A percentile compares a stretch with the other conserved stretches of the same genome.
phyloP scores from a whole-genome alignment of 768 basidiomycete species.

The Crassisporium funariophilum region DNA sequence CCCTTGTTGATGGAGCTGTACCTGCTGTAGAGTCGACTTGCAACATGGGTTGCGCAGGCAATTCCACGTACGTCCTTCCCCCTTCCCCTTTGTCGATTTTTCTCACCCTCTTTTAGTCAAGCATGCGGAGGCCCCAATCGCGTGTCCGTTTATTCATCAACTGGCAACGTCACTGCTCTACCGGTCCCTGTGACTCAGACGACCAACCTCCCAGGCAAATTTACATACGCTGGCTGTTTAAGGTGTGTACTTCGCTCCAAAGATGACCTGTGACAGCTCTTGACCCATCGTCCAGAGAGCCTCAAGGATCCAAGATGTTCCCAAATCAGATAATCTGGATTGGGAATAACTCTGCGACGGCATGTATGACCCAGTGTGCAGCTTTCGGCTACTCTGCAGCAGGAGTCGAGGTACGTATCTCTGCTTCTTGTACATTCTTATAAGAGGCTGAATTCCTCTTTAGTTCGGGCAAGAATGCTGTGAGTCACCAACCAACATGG shows the following conservation, averaged over 20 bases:
- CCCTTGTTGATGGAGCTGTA: conserved; percentile 62
- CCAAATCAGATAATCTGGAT: conserved; percentile 61
- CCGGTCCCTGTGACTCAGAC: conserved; percentile 61
- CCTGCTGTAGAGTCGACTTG: conserved; percentile 53
- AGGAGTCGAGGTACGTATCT: conserved; percentile 52
- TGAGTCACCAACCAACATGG: conserved; percentile 27
- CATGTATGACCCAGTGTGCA: conserved; percentile 70
- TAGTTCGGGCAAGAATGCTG: conserved; percentile 75
- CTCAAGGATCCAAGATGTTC: conserved; percentile 47
- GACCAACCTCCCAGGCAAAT: conserved; percentile 62
- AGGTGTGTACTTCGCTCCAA: conserved; percentile 39
- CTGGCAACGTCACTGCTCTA: conserved; percentile 48
- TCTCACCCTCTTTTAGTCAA: conserved; percentile 38
- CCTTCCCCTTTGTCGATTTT: background rate
- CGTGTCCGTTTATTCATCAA: conserved; percentile 68
- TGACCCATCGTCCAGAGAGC: conserved; percentile 44
- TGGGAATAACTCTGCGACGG: conserved; percentile 62
- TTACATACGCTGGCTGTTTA: conserved; percentile 68
- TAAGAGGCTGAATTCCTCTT: background rate
- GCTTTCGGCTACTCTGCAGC: conserved; percentile 72
- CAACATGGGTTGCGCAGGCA: conserved; percentile 75
- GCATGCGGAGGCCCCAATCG: conserved; percentile 75
- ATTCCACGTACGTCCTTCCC: conserved; percentile 52
- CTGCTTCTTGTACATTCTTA: conserved; percentile 1
- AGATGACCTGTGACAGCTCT: background rate